Conservation (phyloP, 257 asterid genomes). For the Paulownia fortunei region DNA sequence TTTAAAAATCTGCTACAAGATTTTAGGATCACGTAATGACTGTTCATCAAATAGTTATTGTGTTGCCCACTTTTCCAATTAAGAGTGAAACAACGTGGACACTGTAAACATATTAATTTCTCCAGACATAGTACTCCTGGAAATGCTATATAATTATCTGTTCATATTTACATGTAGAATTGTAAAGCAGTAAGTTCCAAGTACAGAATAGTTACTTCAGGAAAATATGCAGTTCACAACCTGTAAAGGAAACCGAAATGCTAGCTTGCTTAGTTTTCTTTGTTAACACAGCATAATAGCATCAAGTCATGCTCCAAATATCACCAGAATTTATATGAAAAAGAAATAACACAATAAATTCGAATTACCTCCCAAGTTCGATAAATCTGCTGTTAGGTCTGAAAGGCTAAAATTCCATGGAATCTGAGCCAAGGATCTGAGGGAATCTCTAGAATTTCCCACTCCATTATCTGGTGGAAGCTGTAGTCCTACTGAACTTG, state of each 20-base stretch:
- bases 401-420: constrained; percentile 95
- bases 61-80: no score
- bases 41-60: no score
- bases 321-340: not conserved
- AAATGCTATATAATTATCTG: not conserved
- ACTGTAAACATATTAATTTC: not conserved
- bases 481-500: constrained; percentile 74
- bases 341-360: not conserved
- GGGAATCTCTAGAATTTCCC: constrained; percentile 82
- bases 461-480: constrained; percentile 84
- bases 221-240: no score
- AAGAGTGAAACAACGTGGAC: not conserved
- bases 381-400: constrained; percentile 89
- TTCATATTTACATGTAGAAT: not conserved
- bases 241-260: not conserved
- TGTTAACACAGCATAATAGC: no score
- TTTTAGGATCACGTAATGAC: no score
- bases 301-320: not conserved
- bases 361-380: constrained; percentile 68
- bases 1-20: no score
- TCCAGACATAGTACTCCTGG: not conserved
- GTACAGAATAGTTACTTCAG: no score
- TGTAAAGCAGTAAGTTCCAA: no score
- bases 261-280: no score
- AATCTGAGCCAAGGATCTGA: constrained; percentile 79